Base-by-base conservation (phyloP, 345 rosid genomes). In the Melastoma malabathricum region DNA sequence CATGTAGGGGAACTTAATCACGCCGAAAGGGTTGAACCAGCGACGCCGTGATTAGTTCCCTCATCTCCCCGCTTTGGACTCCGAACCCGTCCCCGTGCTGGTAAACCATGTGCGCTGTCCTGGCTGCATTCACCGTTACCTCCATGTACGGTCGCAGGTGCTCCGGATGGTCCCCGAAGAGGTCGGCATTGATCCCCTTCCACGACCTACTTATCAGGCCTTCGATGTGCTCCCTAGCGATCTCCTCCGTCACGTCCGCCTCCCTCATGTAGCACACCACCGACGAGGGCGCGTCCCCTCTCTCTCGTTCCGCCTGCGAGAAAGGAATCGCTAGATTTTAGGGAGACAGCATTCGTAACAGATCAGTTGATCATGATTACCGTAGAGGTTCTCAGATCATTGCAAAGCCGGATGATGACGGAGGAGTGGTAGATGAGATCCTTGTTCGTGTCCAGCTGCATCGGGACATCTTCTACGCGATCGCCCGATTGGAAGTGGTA, bases 221-320 rank as follows among this genome's bases (percentile, higher is more conserved):
- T 34, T 65, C 56, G 0, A 74, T 51, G 47, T 70, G 68, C 13
- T 56, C 41, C 64, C 51, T 54, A 3, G 80, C 78, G 31, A 16
- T 25, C 25, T 55, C 69, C 44, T 74, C 86, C 6, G 75, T 51
- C 31, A 63, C 72, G 19, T 72, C 55, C 34, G n/a, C 44, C 55
- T 76, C 82, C 51, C 27, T 18, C 78, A 72, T 72, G 44, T 45
- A 57, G 44, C 82, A 74, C 16, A 48, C 10, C 27, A 80, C 52
- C 0, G 80, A 72, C 14, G 82, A 74, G 15, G 83, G 67, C 4
- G 70, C 75, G 56, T 76, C 80, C 15, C 80, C 82, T 59, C 82
- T 72, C 60, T 80, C 80, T 23, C 43, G 58, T 46, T 80, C 82
- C 5, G 66, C 80, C 82, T 76, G 63, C 17, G 27, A 10, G 0